These are phyloP conservation scores for Boletus eberwhitei DNA, from an alignment of 768 basidiomycete genomes.

Conservation along the genomic window DNA sequence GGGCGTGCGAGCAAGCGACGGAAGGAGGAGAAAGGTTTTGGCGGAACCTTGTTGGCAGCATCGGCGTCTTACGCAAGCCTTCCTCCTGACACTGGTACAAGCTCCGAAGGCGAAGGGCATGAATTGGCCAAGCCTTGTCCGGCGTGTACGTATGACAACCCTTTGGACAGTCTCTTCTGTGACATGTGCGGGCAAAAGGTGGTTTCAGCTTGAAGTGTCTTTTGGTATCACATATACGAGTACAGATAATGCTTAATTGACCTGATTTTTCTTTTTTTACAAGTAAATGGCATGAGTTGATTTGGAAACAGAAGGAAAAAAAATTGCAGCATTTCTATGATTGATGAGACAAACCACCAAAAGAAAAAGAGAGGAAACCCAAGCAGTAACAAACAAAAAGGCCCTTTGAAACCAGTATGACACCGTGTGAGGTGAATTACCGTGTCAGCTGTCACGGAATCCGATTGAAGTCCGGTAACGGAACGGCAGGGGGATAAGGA, in stretches of 20 bases:
- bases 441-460: constrained; percentile 15
- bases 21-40: constrained; percentile 64
- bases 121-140: constrained; percentile 43
- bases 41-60: constrained; percentile 66
- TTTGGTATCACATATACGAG: constrained; percentile 31
- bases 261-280: constrained; percentile 21
- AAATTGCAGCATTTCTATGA: constrained; percentile 27
- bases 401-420: constrained; percentile 26
- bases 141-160: constrained; percentile 59
- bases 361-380: constrained; percentile 17
- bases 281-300: constrained; percentile 14
- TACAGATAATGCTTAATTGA: constrained; percentile 37
- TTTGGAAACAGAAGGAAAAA: constrained; percentile 1
- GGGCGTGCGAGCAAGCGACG: constrained; percentile 39
- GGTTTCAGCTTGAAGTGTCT: constrained; percentile 21
- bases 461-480: constrained; percentile 27
- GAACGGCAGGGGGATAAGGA: constrained; percentile 25
- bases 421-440: constrained; percentile 17
- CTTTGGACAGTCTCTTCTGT: constrained; percentile 40
- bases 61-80: constrained; percentile 28
- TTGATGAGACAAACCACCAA: constrained; percentile 29
- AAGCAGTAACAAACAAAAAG: constrained; percentile 22
- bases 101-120: constrained; percentile 32
- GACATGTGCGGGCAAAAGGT: constrained; percentile 42
- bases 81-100: constrained; percentile 31